Conservation (phyloP, 768 basidiomycete species). For the Lanmaoa rubissima region DNA sequence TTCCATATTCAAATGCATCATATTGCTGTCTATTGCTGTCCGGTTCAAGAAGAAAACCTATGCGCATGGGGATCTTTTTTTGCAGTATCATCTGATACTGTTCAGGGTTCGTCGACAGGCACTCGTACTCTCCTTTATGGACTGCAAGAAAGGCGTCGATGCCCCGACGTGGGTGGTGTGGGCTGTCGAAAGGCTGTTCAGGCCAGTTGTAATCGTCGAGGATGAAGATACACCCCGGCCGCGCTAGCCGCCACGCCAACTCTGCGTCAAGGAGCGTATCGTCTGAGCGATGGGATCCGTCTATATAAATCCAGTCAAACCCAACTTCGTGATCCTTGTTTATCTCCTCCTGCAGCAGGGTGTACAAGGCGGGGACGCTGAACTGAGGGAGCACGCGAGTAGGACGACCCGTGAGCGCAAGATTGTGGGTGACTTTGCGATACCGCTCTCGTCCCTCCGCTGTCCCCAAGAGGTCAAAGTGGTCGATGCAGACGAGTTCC, state of each 20-base stretch:
- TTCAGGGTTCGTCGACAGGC: slow-evolving; percentile 34
- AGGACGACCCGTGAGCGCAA: slow-evolving; percentile 41
- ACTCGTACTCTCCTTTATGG: slow-evolving; percentile 48
- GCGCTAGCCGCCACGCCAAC: slow-evolving; percentile 53
- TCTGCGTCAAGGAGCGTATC: slow-evolving; percentile 63
- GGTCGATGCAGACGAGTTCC: slow-evolving; percentile 54
- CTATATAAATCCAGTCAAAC: slow-evolving; percentile 60
- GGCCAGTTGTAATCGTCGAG: slow-evolving; percentile 61
- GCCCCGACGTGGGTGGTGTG: slow-evolving; percentile 54
- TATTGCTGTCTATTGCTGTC: background rate
- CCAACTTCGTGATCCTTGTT: slow-evolving; percentile 32
- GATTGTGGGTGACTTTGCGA: slow-evolving; percentile 46
- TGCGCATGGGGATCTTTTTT: slow-evolving; percentile 51
- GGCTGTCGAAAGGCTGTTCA: slow-evolving; percentile 44
- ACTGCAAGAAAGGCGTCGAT: slow-evolving; percentile 54
- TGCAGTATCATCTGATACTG: slow-evolving; percentile 53
- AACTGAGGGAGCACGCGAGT: slow-evolving; percentile 50
- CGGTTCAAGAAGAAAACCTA: slow-evolving; percentile 41
- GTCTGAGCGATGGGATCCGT: slow-evolving; percentile 58
- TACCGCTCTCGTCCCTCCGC: slow-evolving; percentile 46
- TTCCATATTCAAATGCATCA: slow-evolving; percentile 41
- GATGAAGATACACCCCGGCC: slow-evolving; percentile 49
- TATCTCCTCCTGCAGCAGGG: slow-evolving; percentile 47
- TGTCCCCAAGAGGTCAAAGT: slow-evolving; percentile 54
- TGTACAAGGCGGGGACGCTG: slow-evolving; percentile 51